These are phyloP conservation scores for Nidularia pulvinata DNA, from an alignment of 768 basidiomycete species.

Conservation along the genomic window DNA sequence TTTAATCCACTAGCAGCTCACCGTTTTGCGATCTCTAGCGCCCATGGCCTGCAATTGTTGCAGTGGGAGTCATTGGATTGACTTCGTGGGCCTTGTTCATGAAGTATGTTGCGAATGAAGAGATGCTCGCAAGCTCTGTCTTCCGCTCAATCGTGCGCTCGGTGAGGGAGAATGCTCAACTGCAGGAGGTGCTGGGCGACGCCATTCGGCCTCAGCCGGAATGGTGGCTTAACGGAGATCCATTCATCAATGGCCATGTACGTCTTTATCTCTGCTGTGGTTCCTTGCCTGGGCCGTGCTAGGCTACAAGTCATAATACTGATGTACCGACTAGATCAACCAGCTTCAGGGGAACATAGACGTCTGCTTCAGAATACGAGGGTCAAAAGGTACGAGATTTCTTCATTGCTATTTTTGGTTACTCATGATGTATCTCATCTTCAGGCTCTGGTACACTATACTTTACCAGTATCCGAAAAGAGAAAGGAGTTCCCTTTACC, in stretches of 20 bases:
- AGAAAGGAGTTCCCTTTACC: constrained; percentile 69
- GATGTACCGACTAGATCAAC: constrained; percentile 49
- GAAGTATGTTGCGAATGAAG: constrained; percentile 72
- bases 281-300: too few relatives aligned
- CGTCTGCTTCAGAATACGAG: constrained; percentile 74
- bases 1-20: not conserved
- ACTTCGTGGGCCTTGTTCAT: constrained; percentile 71
- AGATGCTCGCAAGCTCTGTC: constrained; percentile 76
- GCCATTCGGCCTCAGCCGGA: constrained; percentile 64
- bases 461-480: constrained; percentile 81
- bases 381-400: constrained; percentile 54
- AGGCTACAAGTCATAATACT: not conserved
- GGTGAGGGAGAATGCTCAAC: constrained; percentile 47
- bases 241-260: constrained; percentile 68
- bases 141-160: constrained; percentile 65
- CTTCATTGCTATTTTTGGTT: not conserved
- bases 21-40: not conserved
- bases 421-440: not conserved
- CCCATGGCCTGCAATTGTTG: constrained; percentile 58
- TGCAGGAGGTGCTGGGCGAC: constrained; percentile 60
- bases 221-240: constrained; percentile 80
- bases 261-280: constrained; percentile 16
- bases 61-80: constrained; percentile 48
- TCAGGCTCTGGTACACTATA: constrained; percentile 76
- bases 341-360: constrained; percentile 78